Base-by-base conservation (phyloP, 2,329 filamentous ascomycete species). In the Plenodomus lindquistii region DNA sequence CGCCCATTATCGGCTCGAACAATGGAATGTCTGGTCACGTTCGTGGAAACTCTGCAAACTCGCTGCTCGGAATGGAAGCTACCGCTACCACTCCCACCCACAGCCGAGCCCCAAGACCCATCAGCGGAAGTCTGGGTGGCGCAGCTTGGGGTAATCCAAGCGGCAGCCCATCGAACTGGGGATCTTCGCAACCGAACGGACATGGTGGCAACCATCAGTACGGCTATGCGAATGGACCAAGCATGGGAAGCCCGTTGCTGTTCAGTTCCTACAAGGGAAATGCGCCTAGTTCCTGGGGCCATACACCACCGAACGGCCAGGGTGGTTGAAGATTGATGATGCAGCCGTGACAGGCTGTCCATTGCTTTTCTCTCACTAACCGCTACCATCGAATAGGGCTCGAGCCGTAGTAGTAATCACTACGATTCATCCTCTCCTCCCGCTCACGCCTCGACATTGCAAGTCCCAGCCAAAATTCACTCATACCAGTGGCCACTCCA, bases 21-120 rank as follows among this genome's bases (percentile, higher is more conserved):
- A 59, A 68, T 38, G 55, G 60, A 20, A 59, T 70, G 18, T 62
- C 70, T 34, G 66, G 69, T 2, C 75, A 78, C 54, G 72, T 73
- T 15, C 75, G 76, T 36, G 71, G 71, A n/a, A 71, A 71, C 42
- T 79, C 76, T 45, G 64, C 65, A 15, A 72, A 67, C 55, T 77
- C 75, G 36, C 59, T 72, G 40, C 67, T 72, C 48, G 76, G 73
- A 45, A 7, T 31, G 27, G 27, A 31, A 13, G 54, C 57, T 10
- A 66, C 69, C 7, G 52, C 39, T 22, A 47, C 50, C 9, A 53
- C 57, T 8, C 50, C 57, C n/a, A 57, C 37, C 9, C 44, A 48
- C 1, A 46, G 44, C 18, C 55, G 62, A 29, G 48, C 57, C 21
- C 52, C 57, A 15, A 60, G 52, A 37, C 63, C 56, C 22, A 45